A percentile compares a stretch with the other conserved stretches of the same genome.
phyloP scores from a whole-genome alignment of 495 filamentous ascomycete genomes.

The Aspergillus wentii region DNA sequence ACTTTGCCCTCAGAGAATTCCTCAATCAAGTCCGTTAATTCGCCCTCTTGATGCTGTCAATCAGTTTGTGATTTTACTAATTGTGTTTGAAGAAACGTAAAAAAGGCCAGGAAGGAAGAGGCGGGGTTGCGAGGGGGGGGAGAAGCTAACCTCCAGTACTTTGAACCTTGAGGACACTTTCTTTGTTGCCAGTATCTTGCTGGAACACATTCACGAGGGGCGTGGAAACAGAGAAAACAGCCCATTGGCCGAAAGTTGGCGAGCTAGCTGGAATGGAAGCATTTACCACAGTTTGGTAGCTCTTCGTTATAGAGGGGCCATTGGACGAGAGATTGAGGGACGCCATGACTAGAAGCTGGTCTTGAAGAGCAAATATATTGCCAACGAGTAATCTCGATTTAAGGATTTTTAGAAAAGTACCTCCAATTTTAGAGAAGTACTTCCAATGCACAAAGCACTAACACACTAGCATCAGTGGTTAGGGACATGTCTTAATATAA shows the following conservation, averaged over 20 bases:
- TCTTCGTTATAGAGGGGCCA: conserved; percentile 85
- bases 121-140: no score
- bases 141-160: conserved; percentile 69
- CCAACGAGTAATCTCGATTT: neutral
- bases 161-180: conserved; percentile 93
- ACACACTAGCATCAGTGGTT: neutral
- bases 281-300: conserved; percentile 86
- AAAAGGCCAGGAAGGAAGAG: no score
- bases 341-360: conserved; percentile 59
- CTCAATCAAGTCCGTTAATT: conserved; percentile 90
- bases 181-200: conserved; percentile 71
- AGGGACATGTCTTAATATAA: neutral
- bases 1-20: conserved; percentile 96
- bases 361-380: neutral
- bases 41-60: conserved; percentile 71
- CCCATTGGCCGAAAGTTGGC: conserved; percentile 80
- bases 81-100: neutral
- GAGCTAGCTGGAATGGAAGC: conserved; percentile 60
- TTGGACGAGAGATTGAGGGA: conserved; percentile 88
- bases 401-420: neutral
- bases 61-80: conserved; percentile 1
- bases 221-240: conserved; percentile 83
- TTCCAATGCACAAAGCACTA: no score
- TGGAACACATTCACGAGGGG: conserved; percentile 90
- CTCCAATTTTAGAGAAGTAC: neutral